Percentiles rank a stretch among this genome's conserved stretches.
These are phyloP conservation scores for Trichoderma koningii DNA, from an alignment of 2,329 filamentous ascomycete species.

Conservation along the genomic window DNA sequence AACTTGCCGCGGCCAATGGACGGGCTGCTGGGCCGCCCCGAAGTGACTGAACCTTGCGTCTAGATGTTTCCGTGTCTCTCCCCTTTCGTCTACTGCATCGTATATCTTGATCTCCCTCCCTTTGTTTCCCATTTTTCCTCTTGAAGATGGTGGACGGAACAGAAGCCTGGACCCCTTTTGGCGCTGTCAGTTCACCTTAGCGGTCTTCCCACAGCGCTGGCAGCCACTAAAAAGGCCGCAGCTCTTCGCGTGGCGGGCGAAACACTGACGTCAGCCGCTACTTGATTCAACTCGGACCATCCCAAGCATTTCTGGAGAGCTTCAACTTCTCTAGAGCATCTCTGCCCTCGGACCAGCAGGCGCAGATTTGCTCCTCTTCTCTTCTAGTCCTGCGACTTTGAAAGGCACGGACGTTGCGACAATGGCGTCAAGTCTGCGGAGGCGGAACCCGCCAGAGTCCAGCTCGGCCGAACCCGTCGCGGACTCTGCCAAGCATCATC, in stretches of 20 bases:
- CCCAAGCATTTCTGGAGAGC: neutral
- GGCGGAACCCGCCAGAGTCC: constrained; percentile 36
- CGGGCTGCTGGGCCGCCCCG: constrained; percentile 10
- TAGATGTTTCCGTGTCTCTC: neutral
- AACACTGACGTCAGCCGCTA: constrained; percentile 21
- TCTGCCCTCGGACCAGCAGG: neutral
- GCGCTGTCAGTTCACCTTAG: constrained; percentile 1
- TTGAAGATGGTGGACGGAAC: neutral
- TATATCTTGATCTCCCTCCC: neutral
- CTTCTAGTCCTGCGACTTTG: neutral
- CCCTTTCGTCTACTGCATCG: neutral
- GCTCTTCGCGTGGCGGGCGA: constrained; percentile 12
- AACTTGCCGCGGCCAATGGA: constrained; percentile 20
- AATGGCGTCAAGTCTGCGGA: constrained; percentile 42
- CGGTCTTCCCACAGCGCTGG: neutral
- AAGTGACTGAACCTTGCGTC: neutral
- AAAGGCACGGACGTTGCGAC: constrained; percentile 1
- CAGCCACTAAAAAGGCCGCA: constrained; percentile 21
- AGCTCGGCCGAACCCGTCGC: constrained; percentile 29
- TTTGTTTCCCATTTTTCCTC: neutral
- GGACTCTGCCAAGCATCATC: constrained; percentile 29
- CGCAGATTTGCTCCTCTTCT: neutral
- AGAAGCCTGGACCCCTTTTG: neutral
- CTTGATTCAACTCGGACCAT: neutral
- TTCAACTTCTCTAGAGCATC: neutral